Evolutionary conservation across 2,329 filamentous ascomycete genomes (phyloP).

Genomic region (Verticillium zaregamsianum): DNA sequence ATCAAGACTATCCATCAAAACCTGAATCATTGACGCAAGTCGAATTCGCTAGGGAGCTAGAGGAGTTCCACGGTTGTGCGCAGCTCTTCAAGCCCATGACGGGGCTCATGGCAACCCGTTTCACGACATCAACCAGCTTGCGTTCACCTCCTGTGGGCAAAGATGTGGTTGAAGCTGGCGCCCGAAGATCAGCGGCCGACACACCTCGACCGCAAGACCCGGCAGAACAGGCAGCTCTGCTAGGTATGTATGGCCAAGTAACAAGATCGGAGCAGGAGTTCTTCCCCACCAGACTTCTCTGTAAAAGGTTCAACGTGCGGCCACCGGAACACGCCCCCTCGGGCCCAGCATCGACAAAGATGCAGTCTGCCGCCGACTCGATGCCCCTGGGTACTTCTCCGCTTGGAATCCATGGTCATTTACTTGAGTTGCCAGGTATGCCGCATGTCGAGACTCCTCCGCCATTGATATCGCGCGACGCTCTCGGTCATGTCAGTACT

Average conservation of each 20-base stretch:
- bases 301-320: conserved; percentile 89
- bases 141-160: neutral
- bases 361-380: neutral
- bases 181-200: conserved; percentile 23
- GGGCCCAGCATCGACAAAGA: conserved; percentile 33
- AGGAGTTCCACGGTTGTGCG: conserved; percentile 64
- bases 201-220: conserved; percentile 66
- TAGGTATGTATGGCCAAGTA: conserved; percentile 91
- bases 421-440: too few relatives aligned
- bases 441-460: too few relatives aligned
- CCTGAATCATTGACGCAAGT: conserved; percentile 47
- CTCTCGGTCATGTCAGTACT: neutral
- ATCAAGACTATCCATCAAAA: conserved; percentile 48
- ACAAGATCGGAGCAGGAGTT: conserved; percentile 71
- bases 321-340: conserved; percentile 65
- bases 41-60: conserved; percentile 76
- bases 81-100: conserved; percentile 86
- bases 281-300: conserved; percentile 78
- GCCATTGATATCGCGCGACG: too few relatives aligned
- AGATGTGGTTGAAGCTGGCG: conserved; percentile 4
- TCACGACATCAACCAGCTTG: conserved; percentile 56
- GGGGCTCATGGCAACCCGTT: conserved; percentile 87
- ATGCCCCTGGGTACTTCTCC: neutral
- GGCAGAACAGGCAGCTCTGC: conserved; percentile 77
- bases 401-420: too few relatives aligned